Evolutionary conservation across 169 alveolate species (phyloP), one percentile per base, ranked within the genome.

Genomic region (Plasmodium knowlesi): DNA sequence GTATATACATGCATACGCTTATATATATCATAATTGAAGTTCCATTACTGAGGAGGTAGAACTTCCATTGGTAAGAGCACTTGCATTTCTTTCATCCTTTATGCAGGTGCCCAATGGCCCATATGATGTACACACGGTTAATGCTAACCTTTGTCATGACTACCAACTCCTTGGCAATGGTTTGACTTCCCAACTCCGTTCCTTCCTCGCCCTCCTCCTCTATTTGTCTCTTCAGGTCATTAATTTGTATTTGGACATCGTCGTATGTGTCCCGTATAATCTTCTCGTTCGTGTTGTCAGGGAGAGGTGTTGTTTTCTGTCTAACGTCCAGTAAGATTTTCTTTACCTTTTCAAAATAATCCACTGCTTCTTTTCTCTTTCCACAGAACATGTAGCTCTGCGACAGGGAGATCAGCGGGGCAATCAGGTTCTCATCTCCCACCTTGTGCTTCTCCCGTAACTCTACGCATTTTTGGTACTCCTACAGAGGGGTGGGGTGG

Each of bases 331-430:
- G 32, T 5, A 86, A 46, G 54, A 86, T 86, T 22, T 76, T 86
- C 50, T 86, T 86, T 16, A 86, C 93, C 22, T 86, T 86, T 76
- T 86, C 93, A 67, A 86, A 76, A 78, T 61, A 86, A 19, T 86
- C 86, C 39, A 86, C 93, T 9, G 93, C 93, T 32, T 74, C 93
- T 76, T 86, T 86, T 37, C 93, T 74, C 43, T 86, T 86, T 86
- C 93, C 93, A 16, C 93, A 86, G 80, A 86, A 86, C 93, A 86
- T 86, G 79, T 86, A 86, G 43, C 93, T 86, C 32, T 86, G 93
- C n/a, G 93, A 86, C 43, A 86, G 53, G n/a, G 93, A 86, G 37
- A 86, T 86, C 37, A 86, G 81, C 4, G 93, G 93, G 8, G 93
- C 93, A 3, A 86, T 86, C 16, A 86, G 32, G 67, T 86, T 86